phyloP scores from a whole-genome alignment of 345 rosid genomes.

The Balakata baccata region DNA sequence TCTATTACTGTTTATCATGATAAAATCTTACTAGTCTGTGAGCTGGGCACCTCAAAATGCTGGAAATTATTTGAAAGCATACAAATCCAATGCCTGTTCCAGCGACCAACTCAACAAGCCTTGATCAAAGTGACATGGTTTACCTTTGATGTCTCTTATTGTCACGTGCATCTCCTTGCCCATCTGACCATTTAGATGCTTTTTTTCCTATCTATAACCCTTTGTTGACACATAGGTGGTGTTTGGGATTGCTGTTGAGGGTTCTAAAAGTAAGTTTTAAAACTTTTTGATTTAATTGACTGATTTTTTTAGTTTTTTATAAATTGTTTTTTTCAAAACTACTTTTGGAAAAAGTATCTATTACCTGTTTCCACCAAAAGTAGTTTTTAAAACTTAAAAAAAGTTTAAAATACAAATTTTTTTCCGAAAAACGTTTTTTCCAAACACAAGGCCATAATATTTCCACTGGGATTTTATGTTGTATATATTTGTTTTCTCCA shows the following conservation, averaged over 20 bases:
- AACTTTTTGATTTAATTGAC: too few species aligned
- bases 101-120: background rate
- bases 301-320: too few species aligned
- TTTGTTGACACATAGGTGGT: background rate
- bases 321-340: too few species aligned
- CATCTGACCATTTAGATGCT: background rate
- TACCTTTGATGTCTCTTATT: background rate
- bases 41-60: background rate
- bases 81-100: background rate
- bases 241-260: too few species aligned
- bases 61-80: background rate
- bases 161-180: background rate
- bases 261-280: too few species aligned
- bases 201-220: background rate
- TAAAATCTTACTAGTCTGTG: background rate
- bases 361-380: too few species aligned
- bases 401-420: too few species aligned
- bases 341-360: too few species aligned
- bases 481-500: background rate
- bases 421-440: too few species aligned
- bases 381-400: too few species aligned
- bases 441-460: too few species aligned
- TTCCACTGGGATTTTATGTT: background rate
- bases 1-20: background rate
- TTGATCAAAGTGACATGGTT: background rate